A percentile compares a stretch with the other conserved stretches of the same genome.
Evolutionary conservation across 805 yeast species (phyloP).

Genomic region (Saccharomycopsis javanensis): DNA sequence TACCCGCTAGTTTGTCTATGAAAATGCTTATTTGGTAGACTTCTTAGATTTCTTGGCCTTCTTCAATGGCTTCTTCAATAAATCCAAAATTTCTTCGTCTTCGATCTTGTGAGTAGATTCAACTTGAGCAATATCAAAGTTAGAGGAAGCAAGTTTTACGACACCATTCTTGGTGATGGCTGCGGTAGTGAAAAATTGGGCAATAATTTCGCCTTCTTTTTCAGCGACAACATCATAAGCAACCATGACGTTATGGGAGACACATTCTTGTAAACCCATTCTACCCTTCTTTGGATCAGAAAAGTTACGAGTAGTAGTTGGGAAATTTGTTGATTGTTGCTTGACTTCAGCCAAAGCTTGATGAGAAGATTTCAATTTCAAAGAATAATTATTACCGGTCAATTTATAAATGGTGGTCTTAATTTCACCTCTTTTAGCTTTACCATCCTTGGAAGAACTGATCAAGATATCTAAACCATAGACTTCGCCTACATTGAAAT

Average conservation of each 20-base stretch:
- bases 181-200: constrained; percentile 66
- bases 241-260: constrained; percentile 53
- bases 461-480: constrained; percentile 67
- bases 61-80: constrained; percentile 19
- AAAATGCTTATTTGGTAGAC: constrained; percentile 8
- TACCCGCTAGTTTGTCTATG: too few relatives aligned
- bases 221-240: constrained; percentile 63
- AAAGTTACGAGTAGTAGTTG: constrained; percentile 55
- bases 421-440: constrained; percentile 43
- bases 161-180: constrained; percentile 67
- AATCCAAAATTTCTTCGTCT: constrained; percentile 33
- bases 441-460: constrained; percentile 55
- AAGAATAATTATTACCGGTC: constrained; percentile 56
- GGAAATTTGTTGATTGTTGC: constrained; percentile 56
- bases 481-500: constrained; percentile 67
- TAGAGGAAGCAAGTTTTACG: constrained; percentile 51
- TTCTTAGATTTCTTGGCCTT: constrained; percentile 15
- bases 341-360: constrained; percentile 57
- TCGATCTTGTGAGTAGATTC: constrained; percentile 46
- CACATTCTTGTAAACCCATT: constrained; percentile 66
- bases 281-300: constrained; percentile 63
- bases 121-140: constrained; percentile 39
- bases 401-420: constrained; percentile 65
- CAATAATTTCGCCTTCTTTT: constrained; percentile 55
- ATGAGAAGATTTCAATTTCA: constrained; percentile 65